Evolutionary conservation across 2,329 filamentous ascomycete genomes (phyloP).

Genomic region (Cercospora sesami): DNA sequence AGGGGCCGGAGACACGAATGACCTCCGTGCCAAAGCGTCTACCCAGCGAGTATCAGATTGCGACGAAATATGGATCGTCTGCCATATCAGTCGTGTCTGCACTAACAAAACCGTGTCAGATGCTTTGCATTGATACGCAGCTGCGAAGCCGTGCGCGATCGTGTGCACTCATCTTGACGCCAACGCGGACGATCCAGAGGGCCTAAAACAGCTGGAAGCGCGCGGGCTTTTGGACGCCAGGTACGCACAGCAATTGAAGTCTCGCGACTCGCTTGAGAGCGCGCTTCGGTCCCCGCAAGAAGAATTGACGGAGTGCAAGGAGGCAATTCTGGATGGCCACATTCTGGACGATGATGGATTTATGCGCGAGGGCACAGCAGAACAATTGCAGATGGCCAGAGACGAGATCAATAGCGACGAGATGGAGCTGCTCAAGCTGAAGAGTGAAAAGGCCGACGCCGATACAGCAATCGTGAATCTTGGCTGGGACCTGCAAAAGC

Average conservation of each 20-base stretch:
- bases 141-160: neutral
- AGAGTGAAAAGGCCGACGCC: neutral
- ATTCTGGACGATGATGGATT: neutral
- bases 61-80: conserved; percentile 24
- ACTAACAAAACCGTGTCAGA: conserved; percentile 1
- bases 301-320: neutral
- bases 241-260: neutral
- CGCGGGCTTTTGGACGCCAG: neutral
- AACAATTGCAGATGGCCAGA: neutral
- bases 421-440: neutral
- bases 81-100: neutral
- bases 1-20: conserved; percentile 20
- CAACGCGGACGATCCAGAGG: neutral
- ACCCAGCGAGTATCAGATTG: conserved; percentile 16
- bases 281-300: neutral
- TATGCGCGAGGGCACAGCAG: neutral
- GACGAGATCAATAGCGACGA: neutral
- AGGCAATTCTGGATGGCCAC: neutral
- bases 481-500: conserved; percentile 22
- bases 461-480: neutral
- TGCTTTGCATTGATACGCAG: neutral
- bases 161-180: conserved; percentile 15
- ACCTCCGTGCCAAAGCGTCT: conserved; percentile 14
- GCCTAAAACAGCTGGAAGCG: neutral
- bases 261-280: neutral